Base-by-base conservation (phyloP, 2,329 filamentous ascomycete genomes). In the Phyllosticta citribraziliensis region DNA sequence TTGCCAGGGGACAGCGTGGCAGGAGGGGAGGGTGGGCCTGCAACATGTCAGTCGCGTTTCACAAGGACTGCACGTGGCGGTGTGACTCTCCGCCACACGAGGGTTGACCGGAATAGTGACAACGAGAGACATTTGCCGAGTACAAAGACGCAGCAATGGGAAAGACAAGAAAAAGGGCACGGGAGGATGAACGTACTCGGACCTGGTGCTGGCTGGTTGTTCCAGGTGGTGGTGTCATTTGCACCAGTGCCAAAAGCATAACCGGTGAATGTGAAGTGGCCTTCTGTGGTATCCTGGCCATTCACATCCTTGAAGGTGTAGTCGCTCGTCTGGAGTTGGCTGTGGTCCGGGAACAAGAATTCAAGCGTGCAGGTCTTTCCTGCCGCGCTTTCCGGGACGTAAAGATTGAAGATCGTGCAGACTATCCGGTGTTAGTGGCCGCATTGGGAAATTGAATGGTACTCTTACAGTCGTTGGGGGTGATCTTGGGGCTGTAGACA, bases 331-430 rank as follows among this genome's bases (percentile, higher is more conserved):
- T 55, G n/a, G 14, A 65, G 63, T 57, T 65, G 64, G 25, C 59
- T 25, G 20, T 58, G 24, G 9, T 56, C 50, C 0, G 65, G 65
- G 57, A 67, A 57, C 30, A 64, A 52, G 61, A 67, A 64, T 40
- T 61, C 59, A 20, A 67, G 61, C 1, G 61, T 65, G 63, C 65
- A 67, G 2, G 64, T 67, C 56, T 66, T 64, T 33, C 63, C 59
- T 3, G 64, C 61, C 12, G 63, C 64, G 9, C 58, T 52, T 8
- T 65, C 62, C 19, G 65, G 64, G 19, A 67, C 61, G 27, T 59
- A 60, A 25, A 65, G 63, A 56, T 67, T 58, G 58, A 66, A 65
- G 57, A 66, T 66, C n/a, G 65, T 66, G 62, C 63, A 66, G 52
- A 63, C 30, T 27, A 19, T 35, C 14, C 54, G 40, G 47, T 40